Percentiles rank a stretch among this genome's conserved stretches.
These are phyloP conservation scores for Uromyces viciae-fabae DNA, from an alignment of 1,284 basidiomycete genomes.

Conservation along the genomic window DNA sequence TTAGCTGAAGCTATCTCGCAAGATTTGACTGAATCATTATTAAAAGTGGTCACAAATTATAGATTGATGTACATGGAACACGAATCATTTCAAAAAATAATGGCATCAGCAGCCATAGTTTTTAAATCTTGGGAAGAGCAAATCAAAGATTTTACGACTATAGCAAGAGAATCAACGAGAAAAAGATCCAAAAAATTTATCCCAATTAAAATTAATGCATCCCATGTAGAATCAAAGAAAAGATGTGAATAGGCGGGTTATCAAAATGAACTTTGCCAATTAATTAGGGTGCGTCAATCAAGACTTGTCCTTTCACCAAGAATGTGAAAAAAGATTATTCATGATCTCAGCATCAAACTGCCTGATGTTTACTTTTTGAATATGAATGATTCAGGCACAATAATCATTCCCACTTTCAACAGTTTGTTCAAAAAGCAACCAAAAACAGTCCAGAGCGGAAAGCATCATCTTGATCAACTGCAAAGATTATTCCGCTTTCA, in stretches of 20 bases:
- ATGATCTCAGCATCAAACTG: not conserved
- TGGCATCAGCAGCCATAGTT: slow-evolving; percentile 71
- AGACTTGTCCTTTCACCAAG: not conserved
- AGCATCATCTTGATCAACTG: not conserved
- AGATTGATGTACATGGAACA: slow-evolving; percentile 90
- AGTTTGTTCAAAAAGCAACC: slow-evolving; percentile 2
- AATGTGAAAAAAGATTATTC: not conserved
- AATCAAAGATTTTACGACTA: slow-evolving; percentile 96
- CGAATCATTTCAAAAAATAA: slow-evolving; percentile 80
- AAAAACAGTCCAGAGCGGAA: not conserved
- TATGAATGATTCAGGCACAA: not conserved
- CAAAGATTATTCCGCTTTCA: not conserved
- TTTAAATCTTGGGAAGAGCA: slow-evolving; percentile 94
- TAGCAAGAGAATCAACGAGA: slow-evolving; percentile 87
- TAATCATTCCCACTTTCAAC: slow-evolving; percentile 25
- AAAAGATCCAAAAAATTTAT: slow-evolving; percentile 91
- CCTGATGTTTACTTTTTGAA: not conserved
- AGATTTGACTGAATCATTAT: slow-evolving; percentile 90
- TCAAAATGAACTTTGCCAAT: slow-evolving; percentile 91
- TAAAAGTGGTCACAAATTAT: slow-evolving; percentile 82
- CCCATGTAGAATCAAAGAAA: slow-evolving; percentile 86
- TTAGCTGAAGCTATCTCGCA: slow-evolving; percentile 95
- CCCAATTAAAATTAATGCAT: slow-evolving; percentile 89
- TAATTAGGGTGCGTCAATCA: slow-evolving; percentile 67
- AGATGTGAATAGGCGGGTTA: slow-evolving; percentile 81